Base-by-base conservation (phyloP, 106 monocot genomes). In the Iris macrosiphon region DNA sequence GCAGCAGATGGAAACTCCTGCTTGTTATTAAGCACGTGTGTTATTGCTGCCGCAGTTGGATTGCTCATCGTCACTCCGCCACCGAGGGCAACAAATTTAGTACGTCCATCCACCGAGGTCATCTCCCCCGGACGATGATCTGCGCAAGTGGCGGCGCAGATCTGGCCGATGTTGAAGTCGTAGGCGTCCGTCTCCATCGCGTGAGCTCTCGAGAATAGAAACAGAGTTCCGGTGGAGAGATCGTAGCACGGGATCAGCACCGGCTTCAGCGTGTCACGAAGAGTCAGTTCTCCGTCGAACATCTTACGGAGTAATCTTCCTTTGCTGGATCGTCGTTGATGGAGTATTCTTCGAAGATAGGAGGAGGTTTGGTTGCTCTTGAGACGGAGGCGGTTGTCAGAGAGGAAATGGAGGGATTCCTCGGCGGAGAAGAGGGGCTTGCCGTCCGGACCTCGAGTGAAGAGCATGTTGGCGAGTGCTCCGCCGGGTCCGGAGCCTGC, bases 21-120 rank as follows among this genome's bases (percentile, higher is more conserved):
- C 72, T 68, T 71, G 78, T 90, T 90, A 65, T 90, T 85, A 22
- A 90, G 78, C 16, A 90, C 90, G 59, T 90, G 90, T 9, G 90
- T 85, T 45, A 90, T 75, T 6, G 84, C 90, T 18, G 75, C 69
- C 6, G 90, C 80, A 13, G 85, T 72, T 3, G 90, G 90, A 58
- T 90, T 90, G 21, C 59, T 72, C 64, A 72, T 79, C 28, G 75
- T 74, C 25, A 75, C 40, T 13, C 57, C 57, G 20, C 68, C 75
- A 4, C 75, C 75, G 17, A 75, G 56, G 15, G 71, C 76, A 26
- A 57, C 40, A 23, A 85, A 68, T 9, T 31, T 31, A 17, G 72
- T 76, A 11, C 62, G 23, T 7, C 75, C 71, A 56, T 85, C 84
- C 13, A 66, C 45, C 18, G 79, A 79, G 7, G 37, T 53, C 50